Base-by-base conservation (phyloP, 148 eudicot genomes). In the Salicornia ramosissima region DNA sequence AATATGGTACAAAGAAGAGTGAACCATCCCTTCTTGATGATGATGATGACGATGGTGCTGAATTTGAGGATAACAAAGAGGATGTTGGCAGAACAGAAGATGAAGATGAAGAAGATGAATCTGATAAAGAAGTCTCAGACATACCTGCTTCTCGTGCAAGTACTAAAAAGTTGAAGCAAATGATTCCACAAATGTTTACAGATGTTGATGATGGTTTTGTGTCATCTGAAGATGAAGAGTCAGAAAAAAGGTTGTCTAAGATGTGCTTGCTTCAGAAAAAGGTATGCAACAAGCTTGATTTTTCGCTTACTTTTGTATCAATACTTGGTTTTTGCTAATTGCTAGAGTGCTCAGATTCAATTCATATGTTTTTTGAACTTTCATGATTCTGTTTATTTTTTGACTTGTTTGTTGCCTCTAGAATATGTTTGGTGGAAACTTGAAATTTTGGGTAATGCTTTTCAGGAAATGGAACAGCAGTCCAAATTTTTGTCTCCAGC, bases 211-310 rank as follows among this genome's bases (percentile, higher is more conserved):
- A 90, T 63, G 86, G 74, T 69, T 90, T 69, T 62, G 51, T 85
- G 68, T 91, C 91, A 73, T 92, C 93, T 71, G 98, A 84, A 31
- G 94, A 85, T 8, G 96, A 93, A 69, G 96, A 86, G 78, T 71
- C 83, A 53, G 88, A 84, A 68, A 87, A 68, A 70, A 83, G 53
- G 70, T 80, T 83, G 62, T 78, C 77, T 29, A 90, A 79, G 76
- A 82, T 86, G 64, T 70, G 74, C 31, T 59, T 82, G 67, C 88
- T 82, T 50, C 83, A 77, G 40, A 86, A 82, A 79, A 64, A 61
- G 80, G 92, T 88, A 79, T 75, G 80, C 72, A 14, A 53, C 30
- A 24, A 45, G 8, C 47, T 21, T 33, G 19, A 55, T 16, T 31
- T 28, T 21, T 42, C n/a, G n/a, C n/a, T n/a, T n/a, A 14, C 31